Conservation (phyloP, 805 yeast species). For the Candida awuae region DNA sequence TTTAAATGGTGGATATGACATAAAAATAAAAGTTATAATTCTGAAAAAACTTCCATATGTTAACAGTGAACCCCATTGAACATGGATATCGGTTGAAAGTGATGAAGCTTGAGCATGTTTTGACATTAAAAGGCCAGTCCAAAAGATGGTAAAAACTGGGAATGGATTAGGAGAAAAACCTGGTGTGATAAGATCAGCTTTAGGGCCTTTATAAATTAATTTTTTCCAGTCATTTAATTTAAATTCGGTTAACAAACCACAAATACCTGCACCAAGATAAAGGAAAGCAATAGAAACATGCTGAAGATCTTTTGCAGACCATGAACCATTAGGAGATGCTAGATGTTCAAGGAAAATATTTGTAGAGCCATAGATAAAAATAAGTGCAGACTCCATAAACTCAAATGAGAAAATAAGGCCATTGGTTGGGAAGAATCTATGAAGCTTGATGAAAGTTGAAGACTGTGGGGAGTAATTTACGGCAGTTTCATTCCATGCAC, state of each 20-base stretch:
- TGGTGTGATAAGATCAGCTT: constrained; percentile 35
- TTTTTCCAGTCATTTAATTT: constrained; percentile 54
- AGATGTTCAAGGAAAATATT: constrained; percentile 88
- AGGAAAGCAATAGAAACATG: constrained; percentile 87
- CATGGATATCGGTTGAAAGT: constrained; percentile 71
- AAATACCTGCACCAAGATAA: constrained; percentile 85
- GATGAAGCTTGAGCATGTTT: constrained; percentile 81
- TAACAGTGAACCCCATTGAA: constrained; percentile 87
- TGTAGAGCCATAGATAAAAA: constrained; percentile 82
- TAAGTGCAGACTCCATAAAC: constrained; percentile 67
- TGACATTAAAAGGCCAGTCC: constrained; percentile 96
- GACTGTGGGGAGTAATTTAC: constrained; percentile 20
- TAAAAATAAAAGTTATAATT: constrained; percentile 49
- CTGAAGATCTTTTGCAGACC: constrained; percentile 87
- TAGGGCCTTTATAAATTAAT: constrained; percentile 13
- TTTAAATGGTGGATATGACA: constrained; percentile 37
- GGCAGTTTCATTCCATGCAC: constrained; percentile 75
- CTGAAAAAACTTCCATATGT: constrained; percentile 79
- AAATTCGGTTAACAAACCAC: constrained; percentile 80
- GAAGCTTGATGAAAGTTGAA: constrained; percentile 1
- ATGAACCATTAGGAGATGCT: constrained; percentile 66
- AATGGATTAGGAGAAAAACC: constrained; percentile 91
- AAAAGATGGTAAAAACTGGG: constrained; percentile 86
- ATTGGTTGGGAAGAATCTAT: constrained; percentile 5
- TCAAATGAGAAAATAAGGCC: constrained; percentile 64